phyloP scores from a whole-genome alignment of 1,284 basidiomycete species.

The Phellopilus nigrolimitatus region DNA sequence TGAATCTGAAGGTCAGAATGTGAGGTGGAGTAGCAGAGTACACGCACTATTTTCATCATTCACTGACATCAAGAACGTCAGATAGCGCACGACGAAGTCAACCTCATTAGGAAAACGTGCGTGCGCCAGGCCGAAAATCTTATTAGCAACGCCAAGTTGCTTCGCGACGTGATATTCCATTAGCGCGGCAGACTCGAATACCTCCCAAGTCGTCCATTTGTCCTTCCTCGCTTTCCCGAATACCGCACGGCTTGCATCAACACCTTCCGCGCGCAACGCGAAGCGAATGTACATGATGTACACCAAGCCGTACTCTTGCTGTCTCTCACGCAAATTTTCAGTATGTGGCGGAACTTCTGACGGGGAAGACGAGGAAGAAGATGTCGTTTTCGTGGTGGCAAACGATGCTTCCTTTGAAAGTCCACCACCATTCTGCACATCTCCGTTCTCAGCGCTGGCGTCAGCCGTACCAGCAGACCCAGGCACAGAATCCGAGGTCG shows the following conservation, averaged over 20 bases:
- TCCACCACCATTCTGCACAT: background rate
- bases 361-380: conserved; percentile 18
- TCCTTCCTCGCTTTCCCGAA: conserved; percentile 88
- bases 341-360: conserved; percentile 40
- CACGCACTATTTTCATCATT: conserved; percentile 92
- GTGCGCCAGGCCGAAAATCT: conserved; percentile 94
- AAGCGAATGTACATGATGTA: conserved; percentile 94
- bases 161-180: conserved; percentile 97
- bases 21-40: conserved; percentile 10
- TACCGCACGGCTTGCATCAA: conserved; percentile 52
- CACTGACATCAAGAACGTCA: conserved; percentile 89
- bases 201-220: conserved; percentile 85
- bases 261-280: conserved; percentile 74
- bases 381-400: conserved; percentile 34
- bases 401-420: conserved; percentile 34
- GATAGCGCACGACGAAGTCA: conserved; percentile 84
- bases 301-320: conserved; percentile 63
- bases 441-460: conserved; percentile 27
- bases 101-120: conserved; percentile 81
- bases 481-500: conserved; percentile 32
- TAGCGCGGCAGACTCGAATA: conserved; percentile 89
- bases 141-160: conserved; percentile 78
- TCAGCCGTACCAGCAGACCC: conserved; percentile 25
- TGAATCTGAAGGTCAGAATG: conserved; percentile 30
- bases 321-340: conserved; percentile 55